Percentiles rank a stretch among this genome's conserved stretches.
Conservation (phyloP, 2,329 filamentous ascomycete genomes). For the Aspergillus ochraceus region DNA sequence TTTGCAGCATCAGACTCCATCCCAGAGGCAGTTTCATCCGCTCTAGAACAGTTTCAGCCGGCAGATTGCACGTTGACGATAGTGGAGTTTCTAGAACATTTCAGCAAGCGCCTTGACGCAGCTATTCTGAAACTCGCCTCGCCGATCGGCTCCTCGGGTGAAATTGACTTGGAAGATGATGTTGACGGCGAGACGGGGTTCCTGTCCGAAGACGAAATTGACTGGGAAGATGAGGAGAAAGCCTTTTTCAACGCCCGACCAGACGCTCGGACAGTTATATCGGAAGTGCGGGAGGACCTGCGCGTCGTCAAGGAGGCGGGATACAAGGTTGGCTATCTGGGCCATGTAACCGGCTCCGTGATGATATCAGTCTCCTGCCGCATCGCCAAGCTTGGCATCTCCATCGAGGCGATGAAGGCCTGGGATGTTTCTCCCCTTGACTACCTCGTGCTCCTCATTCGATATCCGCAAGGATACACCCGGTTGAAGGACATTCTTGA, state of each 20-base stretch:
- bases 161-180: conserved; percentile 23
- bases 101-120: conserved; percentile 11
- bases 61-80: conserved; percentile 47
- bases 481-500: conserved; percentile 54
- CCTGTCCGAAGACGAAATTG: conserved; percentile 29
- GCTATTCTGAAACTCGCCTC: conserved; percentile 6
- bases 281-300: conserved; percentile 59
- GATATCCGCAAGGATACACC: conserved; percentile 63
- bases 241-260: conserved; percentile 1
- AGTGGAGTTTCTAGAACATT: conserved; percentile 41
- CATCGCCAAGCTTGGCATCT: conserved; percentile 69
- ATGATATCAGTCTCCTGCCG: conserved; percentile 69
- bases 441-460: conserved; percentile 73
- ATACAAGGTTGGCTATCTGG: conserved; percentile 67
- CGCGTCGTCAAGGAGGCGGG: conserved; percentile 62
- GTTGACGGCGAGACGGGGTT: conserved; percentile 21
- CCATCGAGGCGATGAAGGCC: conserved; percentile 71
- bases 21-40: conserved; percentile 21
- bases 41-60: conserved; percentile 47
- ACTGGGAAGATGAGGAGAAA: conserved; percentile 21
- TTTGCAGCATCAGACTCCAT: conserved; percentile 51
- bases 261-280: conserved; percentile 6
- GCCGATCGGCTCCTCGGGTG: conserved; percentile 18
- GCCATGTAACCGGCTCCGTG: conserved; percentile 51
- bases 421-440: conserved; percentile 69